These are phyloP conservation scores for Monilinia aucupariae DNA, from an alignment of 2,329 filamentous ascomycete species.

Conservation along the genomic window DNA sequence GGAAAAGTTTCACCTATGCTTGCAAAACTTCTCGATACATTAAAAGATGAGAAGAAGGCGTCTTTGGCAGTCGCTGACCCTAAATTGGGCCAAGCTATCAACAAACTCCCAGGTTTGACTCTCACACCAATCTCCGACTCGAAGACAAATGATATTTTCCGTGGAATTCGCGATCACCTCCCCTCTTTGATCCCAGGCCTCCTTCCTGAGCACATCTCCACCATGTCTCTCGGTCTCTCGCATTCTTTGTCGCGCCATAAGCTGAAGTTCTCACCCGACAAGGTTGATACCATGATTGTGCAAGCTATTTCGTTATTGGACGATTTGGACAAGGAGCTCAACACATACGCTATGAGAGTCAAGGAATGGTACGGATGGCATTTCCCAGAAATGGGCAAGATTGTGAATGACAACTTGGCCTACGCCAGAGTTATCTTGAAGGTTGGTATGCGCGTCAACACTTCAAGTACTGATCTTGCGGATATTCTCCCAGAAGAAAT, in stretches of 20 bases:
- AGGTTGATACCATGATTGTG: constrained; percentile 99
- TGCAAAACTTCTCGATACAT: constrained; percentile 71
- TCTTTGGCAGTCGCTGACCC: constrained; percentile 90
- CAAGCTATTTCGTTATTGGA: constrained; percentile 92
- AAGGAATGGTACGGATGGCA: constrained; percentile 99
- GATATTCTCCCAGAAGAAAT: constrained; percentile 95
- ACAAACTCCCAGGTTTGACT: constrained; percentile 82
- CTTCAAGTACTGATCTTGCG: constrained; percentile 69
- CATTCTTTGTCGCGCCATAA: constrained; percentile 97
- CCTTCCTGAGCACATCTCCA: constrained; percentile 76
- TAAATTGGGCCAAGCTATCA: constrained; percentile 86
- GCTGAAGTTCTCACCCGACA: constrained; percentile 97
- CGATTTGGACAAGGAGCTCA: constrained; percentile 96
- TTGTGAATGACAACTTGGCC: constrained; percentile 93
- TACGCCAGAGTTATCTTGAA: constrained; percentile 84
- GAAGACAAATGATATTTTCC: constrained; percentile 80
- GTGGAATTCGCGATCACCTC: constrained; percentile 87
- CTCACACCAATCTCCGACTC: constrained; percentile 80
- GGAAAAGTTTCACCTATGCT: constrained; percentile 92
- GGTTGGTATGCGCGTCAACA: constrained; percentile 84
- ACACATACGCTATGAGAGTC: constrained; percentile 97
- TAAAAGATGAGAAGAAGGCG: constrained; percentile 97
- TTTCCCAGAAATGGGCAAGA: constrained; percentile 96
- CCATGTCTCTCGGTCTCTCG: constrained; percentile 92
- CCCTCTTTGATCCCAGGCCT: constrained; percentile 87